Base-by-base conservation (phyloP, 495 filamentous ascomycete species). In the Neurospora sp. region DNA sequence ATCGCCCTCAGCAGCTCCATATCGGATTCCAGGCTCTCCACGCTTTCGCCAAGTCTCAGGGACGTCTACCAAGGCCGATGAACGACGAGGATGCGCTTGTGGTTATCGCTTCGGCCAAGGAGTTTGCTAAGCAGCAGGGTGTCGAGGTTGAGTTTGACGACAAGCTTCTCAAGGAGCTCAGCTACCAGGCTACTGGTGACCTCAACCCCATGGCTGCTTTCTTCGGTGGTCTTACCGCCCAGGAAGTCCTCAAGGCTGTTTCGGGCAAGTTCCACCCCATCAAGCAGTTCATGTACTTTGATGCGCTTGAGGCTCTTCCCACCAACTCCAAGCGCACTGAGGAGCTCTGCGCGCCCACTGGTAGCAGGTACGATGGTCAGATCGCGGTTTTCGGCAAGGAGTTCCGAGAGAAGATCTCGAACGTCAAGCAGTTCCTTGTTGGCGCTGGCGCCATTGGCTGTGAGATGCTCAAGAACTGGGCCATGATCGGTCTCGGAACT, bases 401-500 rank as follows among this genome's bases (percentile, higher is more conserved):
- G 69, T 98, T 89, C 83, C 96, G 98, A 80, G 92, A 97, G 44
- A 98, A 96, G 85, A 85, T 99, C 76, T 86, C 91, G 71, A 96
- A 98, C 78, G 81, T 93, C 48, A 95, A 89, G 69, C 87, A 97
- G 78, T 99, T 99, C 86, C 87, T 99, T 31, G 96, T 99, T 70
- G 96, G 96, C 74, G 93, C 96, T 35, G 96, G 96, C 74, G 96
- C 96, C 73, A 99, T 99, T 80, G 96, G 96, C 40, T 99, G 96
- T 79, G 96, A 99, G 80, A 99, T 98, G 89, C 85, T 99, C 72
- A 99, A 99, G 88, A 98, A 98, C 81, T 99, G 96, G 96, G 96
- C 96, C 37, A 95, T 98, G 94, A 96, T 98, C 77, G 96, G 96
- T 74, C 86, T 99, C 70, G 95, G 91, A 48, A 92, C 92, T 48